These are phyloP conservation scores for Teratosphaeria viscida DNA, from an alignment of 2,329 filamentous ascomycete species.

Conservation along the genomic window DNA sequence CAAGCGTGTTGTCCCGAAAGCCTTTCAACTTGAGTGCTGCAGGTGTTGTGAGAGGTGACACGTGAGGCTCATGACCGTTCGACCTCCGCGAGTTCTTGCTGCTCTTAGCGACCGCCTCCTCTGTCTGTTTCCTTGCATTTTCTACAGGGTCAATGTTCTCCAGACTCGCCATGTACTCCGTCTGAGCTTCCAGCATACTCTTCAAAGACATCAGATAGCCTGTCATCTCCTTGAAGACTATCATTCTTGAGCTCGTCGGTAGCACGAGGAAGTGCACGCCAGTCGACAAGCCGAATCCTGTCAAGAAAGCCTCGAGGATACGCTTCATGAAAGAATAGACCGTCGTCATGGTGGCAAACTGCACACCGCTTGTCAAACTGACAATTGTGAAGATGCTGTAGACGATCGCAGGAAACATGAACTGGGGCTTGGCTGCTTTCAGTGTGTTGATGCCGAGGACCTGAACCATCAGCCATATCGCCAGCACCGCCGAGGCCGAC, in stretches of 20 bases:
- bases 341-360: constrained; percentile 45
- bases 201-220: constrained; percentile 48
- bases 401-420: constrained; percentile 58
- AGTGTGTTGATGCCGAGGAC: constrained; percentile 58
- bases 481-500: constrained; percentile 60
- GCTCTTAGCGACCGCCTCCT: constrained; percentile 4
- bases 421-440: constrained; percentile 54
- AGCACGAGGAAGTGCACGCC: constrained; percentile 55
- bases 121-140: constrained; percentile 7
- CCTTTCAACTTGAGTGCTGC: constrained; percentile 22
- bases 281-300: constrained; percentile 53
- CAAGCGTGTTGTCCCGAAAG: constrained; percentile 16
- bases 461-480: constrained; percentile 59
- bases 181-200: constrained; percentile 49
- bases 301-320: constrained; percentile 52
- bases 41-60: constrained; percentile 31
- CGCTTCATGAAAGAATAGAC: constrained; percentile 44
- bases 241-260: constrained; percentile 53
- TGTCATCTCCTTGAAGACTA: constrained; percentile 54
- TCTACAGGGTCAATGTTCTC: constrained; percentile 43
- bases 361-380: constrained; percentile 50
- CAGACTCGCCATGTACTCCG: constrained; percentile 52
- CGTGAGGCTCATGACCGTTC: constrained; percentile 42
- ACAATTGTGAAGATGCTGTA: constrained; percentile 60
- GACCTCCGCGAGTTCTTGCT: constrained; percentile 22